Conservation (phyloP, 208 protist genomes). For the Naegleria gruberi region DNA sequence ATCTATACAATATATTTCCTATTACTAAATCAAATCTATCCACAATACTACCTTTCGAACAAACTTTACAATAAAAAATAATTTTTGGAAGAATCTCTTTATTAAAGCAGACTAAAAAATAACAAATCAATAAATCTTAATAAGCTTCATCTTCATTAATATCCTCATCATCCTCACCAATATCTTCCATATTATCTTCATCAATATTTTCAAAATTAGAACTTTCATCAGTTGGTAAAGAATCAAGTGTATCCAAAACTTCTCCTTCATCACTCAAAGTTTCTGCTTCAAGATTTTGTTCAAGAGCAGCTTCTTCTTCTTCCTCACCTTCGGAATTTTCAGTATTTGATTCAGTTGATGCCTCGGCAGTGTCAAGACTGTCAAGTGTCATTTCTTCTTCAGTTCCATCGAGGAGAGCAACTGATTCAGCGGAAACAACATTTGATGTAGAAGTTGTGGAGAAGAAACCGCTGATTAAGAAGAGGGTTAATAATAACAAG, state of each 20-base stretch:
- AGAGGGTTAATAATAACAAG: background rate
- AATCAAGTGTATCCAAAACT: background rate
- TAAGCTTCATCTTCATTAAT: background rate
- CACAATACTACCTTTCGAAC: too few species aligned
- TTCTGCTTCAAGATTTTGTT: background rate
- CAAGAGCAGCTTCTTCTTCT: background rate
- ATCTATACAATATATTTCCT: too few species aligned
- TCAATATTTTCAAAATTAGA: background rate
- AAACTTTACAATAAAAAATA: too few species aligned
- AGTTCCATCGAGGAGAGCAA: background rate
- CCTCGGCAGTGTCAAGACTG: background rate
- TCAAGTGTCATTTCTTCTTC: background rate
- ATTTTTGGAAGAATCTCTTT: too few species aligned
- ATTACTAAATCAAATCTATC: too few species aligned
- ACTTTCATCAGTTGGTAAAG: background rate
- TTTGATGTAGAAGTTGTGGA: background rate
- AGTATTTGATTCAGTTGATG: background rate
- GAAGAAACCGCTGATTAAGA: background rate
- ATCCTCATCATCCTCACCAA: background rate
- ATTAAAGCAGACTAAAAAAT: too few species aligned
- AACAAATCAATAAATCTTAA: too few species aligned
- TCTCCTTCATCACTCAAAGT: background rate
- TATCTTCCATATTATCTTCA: background rate
- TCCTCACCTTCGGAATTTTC: background rate
- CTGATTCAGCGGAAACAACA: background rate